These are phyloP conservation scores for Gossypium raimondii DNA, from an alignment of 345 rosid genomes.

Conservation along the genomic window DNA sequence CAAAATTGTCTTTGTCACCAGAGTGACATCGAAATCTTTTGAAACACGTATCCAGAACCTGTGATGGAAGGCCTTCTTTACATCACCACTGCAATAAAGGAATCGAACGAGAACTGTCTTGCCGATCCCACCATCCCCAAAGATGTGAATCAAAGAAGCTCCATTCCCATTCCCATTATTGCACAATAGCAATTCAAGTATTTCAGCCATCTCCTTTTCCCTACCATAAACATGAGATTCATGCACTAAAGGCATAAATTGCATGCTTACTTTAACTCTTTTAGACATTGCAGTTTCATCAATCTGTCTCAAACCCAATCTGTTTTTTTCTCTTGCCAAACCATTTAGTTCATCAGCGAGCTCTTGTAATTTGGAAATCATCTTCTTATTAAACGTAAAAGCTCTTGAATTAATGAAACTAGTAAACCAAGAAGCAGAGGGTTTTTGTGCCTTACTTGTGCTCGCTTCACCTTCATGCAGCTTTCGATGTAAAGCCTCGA, in stretches of 20 bases:
- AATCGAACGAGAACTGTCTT: slow-evolving; percentile 11
- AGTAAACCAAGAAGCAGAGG: background rate
- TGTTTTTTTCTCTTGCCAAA: background rate
- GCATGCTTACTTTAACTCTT: background rate
- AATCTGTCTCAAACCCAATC: slow-evolving; percentile 1
- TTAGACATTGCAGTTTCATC: background rate
- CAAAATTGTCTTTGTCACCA: background rate
- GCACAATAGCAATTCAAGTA: slow-evolving; percentile 9
- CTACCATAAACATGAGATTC: slow-evolving; percentile 25
- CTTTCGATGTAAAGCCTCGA: slow-evolving; percentile 9
- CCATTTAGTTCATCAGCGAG: background rate
- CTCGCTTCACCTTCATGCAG: background rate
- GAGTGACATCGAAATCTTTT: slow-evolving; percentile 16
- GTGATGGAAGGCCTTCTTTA: slow-evolving; percentile 3
- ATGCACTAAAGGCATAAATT: background rate
- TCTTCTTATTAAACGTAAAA: background rate
- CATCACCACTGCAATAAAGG: slow-evolving; percentile 10
- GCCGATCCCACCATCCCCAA: slow-evolving; percentile 28
- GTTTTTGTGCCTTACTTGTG: background rate
- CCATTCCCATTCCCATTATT: background rate
- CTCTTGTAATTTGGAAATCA: background rate
- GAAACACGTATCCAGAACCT: slow-evolving; percentile 28
- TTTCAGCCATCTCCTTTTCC: slow-evolving; percentile 23
- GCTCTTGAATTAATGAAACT: slow-evolving; percentile 1
- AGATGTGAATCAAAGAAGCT: slow-evolving; percentile 23